A percentile compares a stretch with the other conserved stretches of the same genome.
Conservation (phyloP, 2,329 filamentous ascomycete species). For the Ophiostoma angusticollis region DNA sequence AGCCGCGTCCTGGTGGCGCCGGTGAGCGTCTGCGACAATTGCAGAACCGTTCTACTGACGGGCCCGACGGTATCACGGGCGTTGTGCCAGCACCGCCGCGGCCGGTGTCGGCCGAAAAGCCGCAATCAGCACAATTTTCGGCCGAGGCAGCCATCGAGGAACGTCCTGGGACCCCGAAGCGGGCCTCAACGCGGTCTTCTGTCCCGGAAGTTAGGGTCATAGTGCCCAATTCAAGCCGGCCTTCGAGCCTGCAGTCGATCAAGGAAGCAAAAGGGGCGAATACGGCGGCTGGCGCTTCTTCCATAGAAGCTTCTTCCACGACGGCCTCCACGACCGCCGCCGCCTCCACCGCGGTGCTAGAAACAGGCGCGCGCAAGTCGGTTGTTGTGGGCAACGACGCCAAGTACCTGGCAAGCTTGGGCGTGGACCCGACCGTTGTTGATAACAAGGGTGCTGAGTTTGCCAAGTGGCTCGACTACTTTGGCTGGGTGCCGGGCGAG, state of each 20-base stretch:
- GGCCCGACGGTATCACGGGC: conserved; percentile 77
- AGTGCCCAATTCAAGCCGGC: conserved; percentile 30
- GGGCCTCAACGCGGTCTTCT: conserved; percentile 32
- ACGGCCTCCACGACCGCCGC: neutral
- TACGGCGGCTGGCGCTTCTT: neutral
- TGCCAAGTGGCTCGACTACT: conserved; percentile 68
- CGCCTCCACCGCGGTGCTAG: conserved; percentile 16
- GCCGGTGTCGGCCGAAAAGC: conserved; percentile 27
- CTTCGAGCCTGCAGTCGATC: conserved; percentile 27
- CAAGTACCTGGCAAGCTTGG: conserved; percentile 65
- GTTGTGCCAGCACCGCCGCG: conserved; percentile 69
- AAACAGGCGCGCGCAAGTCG: conserved; percentile 40
- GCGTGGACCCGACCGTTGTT: conserved; percentile 64
- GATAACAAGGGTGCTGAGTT: conserved; percentile 69
- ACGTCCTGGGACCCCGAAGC: conserved; percentile 20
- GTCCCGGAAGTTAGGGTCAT: conserved; percentile 48
- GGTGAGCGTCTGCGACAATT: conserved; percentile 61
- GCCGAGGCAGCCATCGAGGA: conserved; percentile 20
- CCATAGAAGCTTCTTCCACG: too few relatives aligned
- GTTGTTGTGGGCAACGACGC: conserved; percentile 60
- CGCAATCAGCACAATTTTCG: too few relatives aligned
- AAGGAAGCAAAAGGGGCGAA: conserved; percentile 19
- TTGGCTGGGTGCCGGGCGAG: conserved; percentile 73
- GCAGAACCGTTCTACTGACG: conserved; percentile 46
- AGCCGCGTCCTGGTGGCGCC: conserved; percentile 76